phyloP scores from a whole-genome alignment of 805 yeast genomes.

The Yamadazyma olivae region DNA sequence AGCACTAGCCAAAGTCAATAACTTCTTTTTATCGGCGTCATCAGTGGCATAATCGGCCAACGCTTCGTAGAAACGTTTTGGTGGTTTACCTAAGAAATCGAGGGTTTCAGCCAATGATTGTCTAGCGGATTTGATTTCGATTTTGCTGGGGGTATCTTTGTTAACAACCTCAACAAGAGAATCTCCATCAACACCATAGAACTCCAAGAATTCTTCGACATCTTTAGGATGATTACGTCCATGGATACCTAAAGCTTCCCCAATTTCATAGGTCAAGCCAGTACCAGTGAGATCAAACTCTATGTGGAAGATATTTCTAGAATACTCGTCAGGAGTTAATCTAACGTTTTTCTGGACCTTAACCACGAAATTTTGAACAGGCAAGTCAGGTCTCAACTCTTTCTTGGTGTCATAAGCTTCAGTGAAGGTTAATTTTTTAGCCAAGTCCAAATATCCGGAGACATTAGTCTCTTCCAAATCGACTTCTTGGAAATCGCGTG shows the following conservation, averaged over 20 bases:
- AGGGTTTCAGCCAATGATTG: conserved; percentile 78
- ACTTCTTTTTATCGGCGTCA: conserved; percentile 57
- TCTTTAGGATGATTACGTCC: conserved; percentile 71
- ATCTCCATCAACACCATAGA: conserved; percentile 70
- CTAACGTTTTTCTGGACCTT: conserved; percentile 90
- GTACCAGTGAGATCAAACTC: conserved; percentile 92
- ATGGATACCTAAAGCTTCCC: conserved; percentile 95
- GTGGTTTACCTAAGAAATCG: conserved; percentile 92
- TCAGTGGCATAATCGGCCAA: conserved; percentile 72
- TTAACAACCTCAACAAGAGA: conserved; percentile 69
- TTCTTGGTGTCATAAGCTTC: conserved; percentile 68
- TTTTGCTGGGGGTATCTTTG: conserved; percentile 52
- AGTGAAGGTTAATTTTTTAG: conserved; percentile 71
- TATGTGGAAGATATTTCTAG: conserved; percentile 93
- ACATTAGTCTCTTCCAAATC: conserved; percentile 41
- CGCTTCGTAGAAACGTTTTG: conserved; percentile 87
- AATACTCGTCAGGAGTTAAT: conserved; percentile 84
- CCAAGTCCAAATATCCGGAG: conserved; percentile 44
- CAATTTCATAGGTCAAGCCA: conserved; percentile 86
- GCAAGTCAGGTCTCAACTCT: conserved; percentile 82
- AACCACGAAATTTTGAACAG: conserved; percentile 79
- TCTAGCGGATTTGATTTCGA: conserved; percentile 78
- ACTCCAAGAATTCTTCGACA: conserved; percentile 66
- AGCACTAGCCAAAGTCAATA: conserved; percentile 65
- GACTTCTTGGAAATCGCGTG: conserved; percentile 34